Base-by-base conservation (phyloP, 176 grass and related monocot genomes). In the Avena eriantha region DNA sequence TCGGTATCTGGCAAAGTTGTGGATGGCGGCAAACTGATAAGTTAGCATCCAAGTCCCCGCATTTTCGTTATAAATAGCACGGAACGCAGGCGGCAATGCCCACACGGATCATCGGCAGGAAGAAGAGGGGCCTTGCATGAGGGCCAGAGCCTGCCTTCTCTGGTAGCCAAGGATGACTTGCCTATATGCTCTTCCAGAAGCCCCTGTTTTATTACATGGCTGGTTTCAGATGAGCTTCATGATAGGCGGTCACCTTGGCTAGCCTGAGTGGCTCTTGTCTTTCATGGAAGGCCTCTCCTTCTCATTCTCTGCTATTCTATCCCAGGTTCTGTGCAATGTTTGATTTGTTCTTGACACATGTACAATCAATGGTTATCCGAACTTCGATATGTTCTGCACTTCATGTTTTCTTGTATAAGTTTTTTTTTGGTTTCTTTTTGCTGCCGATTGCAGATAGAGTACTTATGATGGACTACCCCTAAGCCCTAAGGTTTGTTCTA, bases 151-250 rank as follows among this genome's bases (percentile, higher is more conserved):
- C 46, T 59, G 72, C 26, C 69, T 87, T n/a, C 45, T 87, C 39
- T 83, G 83, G 74, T 92, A 92, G 90, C 90, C 90, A 92, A 91
- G 89, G 86, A 91, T 91, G 89, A 91, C 85, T 93, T 93, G 91
- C 91, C 91, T 93, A 90, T 54, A 50, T 31, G 24, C 71, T 88
- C 73, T 13, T 63, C 71, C 79, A 54, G 80, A 61, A 43, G 76
- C 43, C 41, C 68, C 39, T 66, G 72, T 55, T 56, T 14, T 22
- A 34, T 16, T 59, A 14, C 45, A 33, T 75, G 66, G 48, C 41
- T 19, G 29, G 76, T 81, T 79, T 79, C 77, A 5, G 69, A 54
- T 78, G 85, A 46, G 81, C 76, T 13, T 17, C 54, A 49, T 91
- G 80, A 53, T 88, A 88, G 91, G 91, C 91, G 60, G 88, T 90